phyloP scores from a whole-genome alignment of 257 asterid species.

The Thymus quinquecostatus region DNA sequence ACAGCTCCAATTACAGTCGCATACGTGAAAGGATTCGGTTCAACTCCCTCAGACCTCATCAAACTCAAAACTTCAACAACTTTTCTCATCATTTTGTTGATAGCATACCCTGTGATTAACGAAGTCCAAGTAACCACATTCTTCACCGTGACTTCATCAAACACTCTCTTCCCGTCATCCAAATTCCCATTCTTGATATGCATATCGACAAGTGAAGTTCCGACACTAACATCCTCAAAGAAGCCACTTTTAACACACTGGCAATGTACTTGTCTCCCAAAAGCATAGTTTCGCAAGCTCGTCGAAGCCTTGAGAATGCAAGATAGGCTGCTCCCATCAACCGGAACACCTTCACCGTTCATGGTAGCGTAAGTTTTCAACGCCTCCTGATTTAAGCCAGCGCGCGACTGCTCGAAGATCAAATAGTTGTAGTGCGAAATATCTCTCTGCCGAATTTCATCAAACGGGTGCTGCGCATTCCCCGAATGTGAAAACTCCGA shows the following conservation, averaged over 20 bases:
- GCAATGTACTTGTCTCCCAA: conserved; percentile 76
- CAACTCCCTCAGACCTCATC: conserved; percentile 63
- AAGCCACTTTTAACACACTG: conserved; percentile 71
- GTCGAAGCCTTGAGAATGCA: conserved; percentile 72
- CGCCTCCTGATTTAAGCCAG: conserved; percentile 54
- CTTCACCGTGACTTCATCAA: conserved; percentile 69
- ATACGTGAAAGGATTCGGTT: conserved; percentile 79
- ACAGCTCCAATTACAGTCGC: conserved; percentile 81
- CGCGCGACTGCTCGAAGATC: conserved; percentile 65
- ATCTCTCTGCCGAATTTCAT: conserved; percentile 50
- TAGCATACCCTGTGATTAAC: conserved; percentile 66
- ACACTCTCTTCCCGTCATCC: conserved; percentile 59
- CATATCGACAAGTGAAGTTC: conserved; percentile 83
- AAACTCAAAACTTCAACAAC: conserved; percentile 48
- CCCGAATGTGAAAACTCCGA: not conserved
- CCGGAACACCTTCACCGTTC: conserved; percentile 48
- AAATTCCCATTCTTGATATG: conserved; percentile 64
- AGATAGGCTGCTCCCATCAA: conserved; percentile 70
- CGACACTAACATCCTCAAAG: conserved; percentile 74
- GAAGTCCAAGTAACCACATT: conserved; percentile 95
- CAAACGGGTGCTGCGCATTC: conserved; percentile 52
- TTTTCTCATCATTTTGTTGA: conserved; percentile 45
- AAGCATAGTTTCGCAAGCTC: conserved; percentile 40
- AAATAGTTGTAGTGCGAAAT: conserved; percentile 58
- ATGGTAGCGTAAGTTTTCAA: conserved; percentile 49